phyloP scores from a whole-genome alignment of 495 filamentous ascomycete species.

The Neurospora sp. region DNA sequence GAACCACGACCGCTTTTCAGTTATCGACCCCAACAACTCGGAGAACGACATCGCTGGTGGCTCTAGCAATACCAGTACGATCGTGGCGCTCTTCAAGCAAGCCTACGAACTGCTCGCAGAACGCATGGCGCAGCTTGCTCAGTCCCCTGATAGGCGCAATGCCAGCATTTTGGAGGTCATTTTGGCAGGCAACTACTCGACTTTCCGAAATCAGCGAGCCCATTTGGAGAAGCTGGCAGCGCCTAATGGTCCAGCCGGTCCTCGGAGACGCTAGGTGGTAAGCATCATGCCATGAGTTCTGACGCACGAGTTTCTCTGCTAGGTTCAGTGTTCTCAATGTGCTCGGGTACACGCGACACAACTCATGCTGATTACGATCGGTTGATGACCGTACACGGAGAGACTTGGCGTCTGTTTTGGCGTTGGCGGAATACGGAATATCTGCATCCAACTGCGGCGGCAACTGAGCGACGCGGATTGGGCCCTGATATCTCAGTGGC shows the following conservation, averaged over 20 bases:
- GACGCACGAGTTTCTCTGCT: not conserved
- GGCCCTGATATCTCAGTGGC: not conserved
- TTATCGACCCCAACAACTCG: slow-evolving; percentile 79
- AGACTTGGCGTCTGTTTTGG: not conserved
- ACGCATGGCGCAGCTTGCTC: slow-evolving; percentile 41
- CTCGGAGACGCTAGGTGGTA: not conserved
- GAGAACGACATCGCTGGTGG: slow-evolving; percentile 82
- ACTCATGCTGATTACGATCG: not conserved
- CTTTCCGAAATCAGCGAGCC: slow-evolving; percentile 53
- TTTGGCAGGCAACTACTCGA: slow-evolving; percentile 61
- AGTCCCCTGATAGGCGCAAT: slow-evolving; percentile 12
- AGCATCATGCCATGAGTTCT: not conserved
- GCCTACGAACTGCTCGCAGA: slow-evolving; percentile 47
- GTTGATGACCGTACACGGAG: not conserved
- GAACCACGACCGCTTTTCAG: slow-evolving; percentile 50
- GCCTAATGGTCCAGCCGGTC: not conserved
- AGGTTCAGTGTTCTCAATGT: not conserved
- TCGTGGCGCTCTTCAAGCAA: slow-evolving; percentile 53
- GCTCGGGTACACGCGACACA: not conserved
- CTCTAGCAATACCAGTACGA: slow-evolving; percentile 50
- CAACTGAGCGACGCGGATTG: not conserved
- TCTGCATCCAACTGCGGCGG: not conserved
- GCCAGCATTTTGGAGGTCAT: slow-evolving; percentile 54
- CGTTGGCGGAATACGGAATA: not conserved
- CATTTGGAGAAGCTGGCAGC: slow-evolving; percentile 21